Base-by-base conservation (phyloP, 768 basidiomycete genomes). In the Lentinula detonsa region DNA sequence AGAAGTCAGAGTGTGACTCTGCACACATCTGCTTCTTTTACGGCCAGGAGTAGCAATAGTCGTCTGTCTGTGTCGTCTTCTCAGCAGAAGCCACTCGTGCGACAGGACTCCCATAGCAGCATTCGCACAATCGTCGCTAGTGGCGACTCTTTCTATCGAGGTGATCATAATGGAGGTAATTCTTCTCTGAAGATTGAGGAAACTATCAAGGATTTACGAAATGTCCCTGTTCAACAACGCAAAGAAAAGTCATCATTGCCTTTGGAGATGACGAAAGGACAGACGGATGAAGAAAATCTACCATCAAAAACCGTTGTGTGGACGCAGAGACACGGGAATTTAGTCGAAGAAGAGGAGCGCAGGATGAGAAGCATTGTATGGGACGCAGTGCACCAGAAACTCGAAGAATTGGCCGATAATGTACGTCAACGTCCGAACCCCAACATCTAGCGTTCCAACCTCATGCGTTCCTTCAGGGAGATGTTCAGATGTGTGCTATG, bases 401-500 rank as follows among this genome's bases (percentile, higher is more conserved):
- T 91, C 40, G 87, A 90, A 61, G 72, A 73, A n/a, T 84, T 84
- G 67, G 81, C 83, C 2, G 85, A 87, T 61, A 75, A 84, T 74
- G 89, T 89, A 61, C 28, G 70, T 62, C 16, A 3, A 11, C 33
- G 7, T 39, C 33, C 53, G 15, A 18, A 9, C 28, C 3, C 28
- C 28, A 28, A 28, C 10, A 5, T 51, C 31, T 57, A 54, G 21
- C 60, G 28, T 37, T 45, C 59, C 43, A 31, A 63, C 31, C 65
- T 59, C 49, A 58, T 21, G 13, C 42, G 16, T 21, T 45, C 3
- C 62, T n/a, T 28, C 51, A 92, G 87, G 91, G 91, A 13, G 87
- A 93, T 66, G 75, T 91, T 1, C 91, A 92, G 67, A 89, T 85
- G 78, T 92, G 90, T 71, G 84, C 89, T 1, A 83, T 90, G 78